Conservation (phyloP, 2,329 filamentous ascomycete genomes). For the Cordyceps fumosorosea region DNA sequence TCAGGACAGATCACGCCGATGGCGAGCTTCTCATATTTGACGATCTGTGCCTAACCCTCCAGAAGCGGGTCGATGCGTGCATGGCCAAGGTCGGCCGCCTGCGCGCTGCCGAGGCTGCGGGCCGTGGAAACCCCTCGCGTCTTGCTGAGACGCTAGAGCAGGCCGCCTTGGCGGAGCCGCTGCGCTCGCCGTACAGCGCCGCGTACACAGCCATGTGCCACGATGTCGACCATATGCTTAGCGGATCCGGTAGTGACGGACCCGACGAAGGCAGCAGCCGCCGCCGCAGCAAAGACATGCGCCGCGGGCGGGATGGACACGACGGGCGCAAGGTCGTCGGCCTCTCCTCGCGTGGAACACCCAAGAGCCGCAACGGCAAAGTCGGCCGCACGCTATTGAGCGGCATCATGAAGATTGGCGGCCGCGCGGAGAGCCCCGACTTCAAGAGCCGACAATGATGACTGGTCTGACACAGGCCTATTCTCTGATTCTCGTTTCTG, state of each 20-base stretch:
- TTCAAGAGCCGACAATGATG: conserved; percentile 19
- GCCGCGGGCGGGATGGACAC: conserved; percentile 22
- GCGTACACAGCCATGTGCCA: conserved; percentile 19
- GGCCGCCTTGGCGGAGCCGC: conserved; percentile 27
- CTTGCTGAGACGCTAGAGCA: conserved; percentile 45
- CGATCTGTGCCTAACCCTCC: conserved; percentile 41
- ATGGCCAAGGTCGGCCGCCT: conserved; percentile 42
- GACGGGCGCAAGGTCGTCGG: conserved; percentile 23
- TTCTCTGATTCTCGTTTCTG: neutral
- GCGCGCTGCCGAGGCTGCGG: conserved; percentile 31
- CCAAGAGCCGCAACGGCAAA: conserved; percentile 32
- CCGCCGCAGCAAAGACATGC: conserved; percentile 27
- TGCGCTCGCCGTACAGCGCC: conserved; percentile 4
- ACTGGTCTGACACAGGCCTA: neutral
- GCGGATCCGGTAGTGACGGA: conserved; percentile 46
- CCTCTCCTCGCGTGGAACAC: conserved; percentile 22
- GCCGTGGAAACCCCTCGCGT: conserved; percentile 27
- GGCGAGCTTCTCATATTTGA: conserved; percentile 50
- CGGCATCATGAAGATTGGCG: conserved; percentile 39
- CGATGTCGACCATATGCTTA: conserved; percentile 33
- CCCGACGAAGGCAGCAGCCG: conserved; percentile 21
- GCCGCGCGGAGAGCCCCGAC: conserved; percentile 35
- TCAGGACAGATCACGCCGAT: conserved; percentile 28
- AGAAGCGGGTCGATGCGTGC: conserved; percentile 45
- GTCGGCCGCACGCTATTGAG: conserved; percentile 36